These are phyloP conservation scores for Fonsecaea pugnacius DNA, from an alignment of 2,329 filamentous ascomycete genomes.

Conservation along the genomic window DNA sequence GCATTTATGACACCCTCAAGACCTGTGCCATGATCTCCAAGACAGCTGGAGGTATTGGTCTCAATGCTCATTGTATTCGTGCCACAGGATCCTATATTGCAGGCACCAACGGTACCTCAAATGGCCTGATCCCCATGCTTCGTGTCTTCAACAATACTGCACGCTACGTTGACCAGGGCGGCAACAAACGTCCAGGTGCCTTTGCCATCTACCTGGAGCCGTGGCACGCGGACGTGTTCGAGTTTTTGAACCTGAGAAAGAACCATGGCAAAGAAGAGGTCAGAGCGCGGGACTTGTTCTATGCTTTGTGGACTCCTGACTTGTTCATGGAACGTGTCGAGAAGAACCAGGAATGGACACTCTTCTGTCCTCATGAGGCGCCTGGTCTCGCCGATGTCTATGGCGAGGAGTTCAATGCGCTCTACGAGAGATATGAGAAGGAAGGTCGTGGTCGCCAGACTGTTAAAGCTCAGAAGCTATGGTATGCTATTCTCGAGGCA, in stretches of 20 bases:
- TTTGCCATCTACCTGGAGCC: constrained; percentile 99
- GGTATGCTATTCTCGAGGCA: constrained; percentile 97
- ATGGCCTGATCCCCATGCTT: constrained; percentile 96
- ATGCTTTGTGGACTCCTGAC: constrained; percentile 97
- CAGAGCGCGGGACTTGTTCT: constrained; percentile 94
- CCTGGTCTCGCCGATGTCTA: constrained; percentile 95
- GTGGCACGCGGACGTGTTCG: constrained; percentile 97
- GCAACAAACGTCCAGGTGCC: constrained; percentile 97
- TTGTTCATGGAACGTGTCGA: constrained; percentile 99
- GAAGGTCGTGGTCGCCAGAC: constrained; percentile 87
- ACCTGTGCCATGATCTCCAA: constrained; percentile 99
- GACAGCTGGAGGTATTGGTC: constrained; percentile 95
- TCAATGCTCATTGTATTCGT: constrained; percentile 95
- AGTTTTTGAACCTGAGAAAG: constrained; percentile 97
- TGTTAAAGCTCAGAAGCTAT: constrained; percentile 97
- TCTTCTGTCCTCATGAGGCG: constrained; percentile 98
- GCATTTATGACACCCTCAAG: constrained; percentile 98
- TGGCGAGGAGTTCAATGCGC: constrained; percentile 92
- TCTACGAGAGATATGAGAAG: constrained; percentile 88
- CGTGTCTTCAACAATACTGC: constrained; percentile 99
- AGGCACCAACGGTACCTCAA: constrained; percentile 96
- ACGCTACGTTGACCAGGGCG: constrained; percentile 97
- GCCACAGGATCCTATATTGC: constrained; percentile 97
- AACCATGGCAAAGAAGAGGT: constrained; percentile 99
- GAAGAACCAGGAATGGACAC: constrained; percentile 93